Evolutionary conservation across 176 grass and related monocot genomes (phyloP).

Genomic region (Ampelocalamus luodianensis): DNA sequence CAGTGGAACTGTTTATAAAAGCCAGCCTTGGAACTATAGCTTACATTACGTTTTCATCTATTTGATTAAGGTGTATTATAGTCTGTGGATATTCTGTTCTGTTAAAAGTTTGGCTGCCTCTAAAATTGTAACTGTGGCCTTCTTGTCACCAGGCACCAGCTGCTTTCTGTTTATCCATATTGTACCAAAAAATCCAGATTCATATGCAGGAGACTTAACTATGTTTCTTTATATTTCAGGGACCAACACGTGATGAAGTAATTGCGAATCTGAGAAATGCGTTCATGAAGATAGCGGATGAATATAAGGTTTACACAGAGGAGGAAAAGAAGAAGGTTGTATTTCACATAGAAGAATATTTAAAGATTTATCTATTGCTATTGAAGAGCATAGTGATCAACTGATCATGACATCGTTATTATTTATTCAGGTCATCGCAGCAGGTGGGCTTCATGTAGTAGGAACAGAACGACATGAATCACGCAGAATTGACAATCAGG

Average conservation of each 20-base stretch:
- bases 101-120: neutral
- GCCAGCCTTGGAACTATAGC: neutral
- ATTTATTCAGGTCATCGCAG: constrained; percentile 74
- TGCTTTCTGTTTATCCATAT: constrained; percentile 1
- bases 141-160: neutral
- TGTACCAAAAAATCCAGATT: neutral
- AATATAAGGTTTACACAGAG: constrained; percentile 93
- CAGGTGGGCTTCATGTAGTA: constrained; percentile 94
- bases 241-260: constrained; percentile 91
- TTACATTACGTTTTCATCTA: neutral
- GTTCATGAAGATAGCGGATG: constrained; percentile 79
- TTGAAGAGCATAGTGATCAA: constrained; percentile 31
- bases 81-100: neutral
- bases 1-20: neutral
- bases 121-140: neutral
- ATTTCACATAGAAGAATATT: constrained; percentile 41
- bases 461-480: constrained; percentile 98
- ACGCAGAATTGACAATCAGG: constrained; percentile 98
- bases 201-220: constrained; percentile 4
- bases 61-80: constrained; percentile 14
- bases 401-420: constrained; percentile 1
- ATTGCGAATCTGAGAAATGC: constrained; percentile 85
- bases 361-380: constrained; percentile 12
- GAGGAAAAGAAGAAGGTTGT: constrained; percentile 90
- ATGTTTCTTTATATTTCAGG: constrained; percentile 57